Evolutionary conservation across 192 early-diverging fungal genomes (phyloP).

Genomic region (Chytriomyces sp.): DNA sequence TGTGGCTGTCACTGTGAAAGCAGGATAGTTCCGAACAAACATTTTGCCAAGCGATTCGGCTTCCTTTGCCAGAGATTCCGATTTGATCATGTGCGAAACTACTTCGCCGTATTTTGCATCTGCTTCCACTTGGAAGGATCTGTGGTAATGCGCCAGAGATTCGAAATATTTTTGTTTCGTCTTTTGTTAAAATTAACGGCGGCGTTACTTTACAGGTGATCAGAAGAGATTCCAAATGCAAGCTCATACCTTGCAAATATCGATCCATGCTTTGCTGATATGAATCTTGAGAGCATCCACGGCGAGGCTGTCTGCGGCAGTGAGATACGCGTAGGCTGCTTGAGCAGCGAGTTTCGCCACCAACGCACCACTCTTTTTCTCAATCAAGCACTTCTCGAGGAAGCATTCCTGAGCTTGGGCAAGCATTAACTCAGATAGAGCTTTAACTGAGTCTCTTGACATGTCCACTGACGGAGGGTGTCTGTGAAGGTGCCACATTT

Average conservation of each 20-base stretch:
- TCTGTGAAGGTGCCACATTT: not conserved
- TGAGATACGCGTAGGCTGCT: slow-evolving; percentile 65
- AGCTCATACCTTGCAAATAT: slow-evolving; percentile 71
- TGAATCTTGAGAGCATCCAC: slow-evolving; percentile 70
- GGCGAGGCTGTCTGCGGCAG: slow-evolving; percentile 72
- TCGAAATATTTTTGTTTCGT: slow-evolving; percentile 89
- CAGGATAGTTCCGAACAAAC: slow-evolving; percentile 67
- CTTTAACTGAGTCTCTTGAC: slow-evolving; percentile 86
- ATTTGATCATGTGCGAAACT: slow-evolving; percentile 77
- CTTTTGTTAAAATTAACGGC: slow-evolving; percentile 43
- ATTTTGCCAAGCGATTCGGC: slow-evolving; percentile 74
- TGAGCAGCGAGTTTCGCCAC: slow-evolving; percentile 86
- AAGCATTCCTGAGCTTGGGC: slow-evolving; percentile 95
- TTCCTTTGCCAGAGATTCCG: slow-evolving; percentile 86
- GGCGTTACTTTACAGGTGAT: too few relatives aligned
- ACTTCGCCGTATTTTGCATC: slow-evolving; percentile 85
- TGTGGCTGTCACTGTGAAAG: slow-evolving; percentile 62
- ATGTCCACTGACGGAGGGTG: slow-evolving; percentile 94
- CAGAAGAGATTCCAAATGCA: not conserved
- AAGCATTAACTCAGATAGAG: slow-evolving; percentile 84
- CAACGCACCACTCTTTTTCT: slow-evolving; percentile 88
- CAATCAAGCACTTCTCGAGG: slow-evolving; percentile 80
- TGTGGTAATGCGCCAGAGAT: slow-evolving; percentile 86
- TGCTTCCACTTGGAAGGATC: slow-evolving; percentile 72
- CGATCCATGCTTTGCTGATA: slow-evolving; percentile 82